These are phyloP conservation scores for Pseudonitzschia multiseries DNA, from an alignment of 108 stramenopile species.

Conservation along the genomic window DNA sequence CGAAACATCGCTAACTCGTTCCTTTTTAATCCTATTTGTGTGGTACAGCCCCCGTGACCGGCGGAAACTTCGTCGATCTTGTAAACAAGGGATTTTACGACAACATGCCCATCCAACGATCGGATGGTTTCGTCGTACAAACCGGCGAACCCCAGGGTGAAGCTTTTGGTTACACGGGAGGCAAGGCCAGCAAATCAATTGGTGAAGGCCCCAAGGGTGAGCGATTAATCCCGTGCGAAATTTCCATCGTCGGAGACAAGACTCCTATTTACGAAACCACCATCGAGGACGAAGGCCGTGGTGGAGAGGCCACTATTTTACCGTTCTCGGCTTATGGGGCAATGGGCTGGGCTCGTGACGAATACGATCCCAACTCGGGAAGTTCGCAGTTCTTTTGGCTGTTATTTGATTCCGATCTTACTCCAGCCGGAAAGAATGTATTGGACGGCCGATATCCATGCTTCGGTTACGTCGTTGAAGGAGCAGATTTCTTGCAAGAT, in stretches of 20 bases:
- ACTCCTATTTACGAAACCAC: slow-evolving; percentile 89
- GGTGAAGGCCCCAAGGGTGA: slow-evolving; percentile 82
- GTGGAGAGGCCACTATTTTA: slow-evolving; percentile 90
- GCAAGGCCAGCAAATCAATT: slow-evolving; percentile 69
- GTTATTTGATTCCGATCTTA: slow-evolving; percentile 95
- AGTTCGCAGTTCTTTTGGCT: slow-evolving; percentile 96
- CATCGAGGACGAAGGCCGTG: slow-evolving; percentile 95
- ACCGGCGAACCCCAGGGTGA: slow-evolving; percentile 92
- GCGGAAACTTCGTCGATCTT: slow-evolving; percentile 93
- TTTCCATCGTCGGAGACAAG: slow-evolving; percentile 85
- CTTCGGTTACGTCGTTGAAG: slow-evolving; percentile 94
- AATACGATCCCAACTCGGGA: slow-evolving; percentile 92
- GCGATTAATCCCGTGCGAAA: slow-evolving; percentile 92
- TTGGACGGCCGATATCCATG: slow-evolving; percentile 92
- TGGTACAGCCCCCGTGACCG: slow-evolving; percentile 83
- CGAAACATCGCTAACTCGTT: too few relatives aligned
- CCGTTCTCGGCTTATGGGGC: slow-evolving; percentile 94
- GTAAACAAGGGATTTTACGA: slow-evolving; percentile 95
- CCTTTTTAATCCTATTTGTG: too few relatives aligned
- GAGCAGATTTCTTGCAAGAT: slow-evolving; percentile 87
- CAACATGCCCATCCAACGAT: slow-evolving; percentile 92
- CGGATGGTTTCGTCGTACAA: slow-evolving; percentile 98
- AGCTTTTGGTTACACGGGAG: slow-evolving; percentile 86
- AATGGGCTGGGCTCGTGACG: slow-evolving; percentile 96
- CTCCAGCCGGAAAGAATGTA: slow-evolving; percentile 98